phyloP scores from a whole-genome alignment of 192 early-diverging fungal genomes.

The Globomyces pollinis-pini region DNA sequence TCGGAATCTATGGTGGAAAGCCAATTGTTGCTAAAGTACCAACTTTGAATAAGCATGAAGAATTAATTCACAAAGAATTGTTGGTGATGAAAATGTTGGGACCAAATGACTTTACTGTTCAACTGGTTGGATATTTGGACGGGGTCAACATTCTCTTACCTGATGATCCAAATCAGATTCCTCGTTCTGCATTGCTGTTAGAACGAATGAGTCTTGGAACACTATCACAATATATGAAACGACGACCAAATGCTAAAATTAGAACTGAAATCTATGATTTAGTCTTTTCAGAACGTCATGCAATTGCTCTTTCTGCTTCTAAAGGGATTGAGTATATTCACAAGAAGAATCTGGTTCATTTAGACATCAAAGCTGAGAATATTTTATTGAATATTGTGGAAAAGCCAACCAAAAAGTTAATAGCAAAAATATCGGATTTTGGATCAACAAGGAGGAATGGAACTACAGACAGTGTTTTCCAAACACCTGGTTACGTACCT shows the following conservation, averaged over 20 bases:
- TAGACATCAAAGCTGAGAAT: conserved; percentile 3
- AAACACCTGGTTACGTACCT: conserved; percentile 6
- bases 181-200: too few species aligned
- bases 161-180: background rate
- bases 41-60: conserved; percentile 1
- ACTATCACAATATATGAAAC: too few species aligned
- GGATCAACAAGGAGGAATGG: conserved; percentile 2
- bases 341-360: background rate
- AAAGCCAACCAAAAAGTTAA: background rate
- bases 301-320: background rate
- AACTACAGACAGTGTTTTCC: background rate
- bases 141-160: background rate
- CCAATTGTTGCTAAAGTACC: conserved; percentile 2
- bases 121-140: background rate
- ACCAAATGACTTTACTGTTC: background rate
- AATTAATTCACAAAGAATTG: conserved; percentile 2
- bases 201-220: too few species aligned
- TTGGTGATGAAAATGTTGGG: background rate
- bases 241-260: too few species aligned
- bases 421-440: conserved; percentile 10
- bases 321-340: conserved; percentile 6
- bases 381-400: too few species aligned
- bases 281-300: too few species aligned
- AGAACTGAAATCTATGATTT: too few species aligned
- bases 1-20: background rate